Base-by-base conservation (phyloP, 2,329 filamentous ascomycete genomes). In the Basipetospora sp. region DNA sequence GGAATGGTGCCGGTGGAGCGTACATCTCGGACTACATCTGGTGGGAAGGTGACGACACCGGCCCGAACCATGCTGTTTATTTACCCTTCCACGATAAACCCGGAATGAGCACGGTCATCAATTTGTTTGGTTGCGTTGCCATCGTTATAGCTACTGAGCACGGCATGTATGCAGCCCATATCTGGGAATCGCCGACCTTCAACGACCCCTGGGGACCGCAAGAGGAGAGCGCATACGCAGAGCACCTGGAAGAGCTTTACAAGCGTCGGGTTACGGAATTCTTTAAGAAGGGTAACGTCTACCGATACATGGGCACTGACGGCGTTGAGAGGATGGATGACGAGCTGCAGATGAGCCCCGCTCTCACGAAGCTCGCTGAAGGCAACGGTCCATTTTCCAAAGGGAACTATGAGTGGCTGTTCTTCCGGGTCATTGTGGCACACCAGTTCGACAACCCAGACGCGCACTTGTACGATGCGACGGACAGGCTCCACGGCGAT, bases 131-230 rank as follows among this genome's bases (percentile, higher is more conserved):
- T 4, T 39, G 38, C 18, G 18, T 26, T 10, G 22, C 31, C 8
- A 25, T 39, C 11, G 10, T 34, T 3, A 19, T 39, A 5, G 15
- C n/a, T 8, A 16, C 38, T 3, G 31, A 34, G 9, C 8, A 20
- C 16, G 31, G 25, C 14, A 27, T 39, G 6, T 30, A 39, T 17
- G 13, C 26, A 10, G 38, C 22, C 4, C 31, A 34, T 25, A 34
- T 34, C 22, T 39, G 22, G 22, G 31, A 39, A 16, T n/a, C 15
- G 9, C 38, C 38, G 22, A 34, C 38, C 6, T 39, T 39, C 19
- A 26, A 4, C 9, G 26, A 19, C n/a, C 38, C 38, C 6, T 15
- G 16, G 14, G 15, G 10, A 4, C 5, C 14, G 14, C 17, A 34
- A 15, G 31, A 31, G 15, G n/a, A 22, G 8, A 11, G 14, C 8